Evolutionary conservation across 2,329 filamentous ascomycete genomes (phyloP).

Genomic region (Colletotrichum abscissum): DNA sequence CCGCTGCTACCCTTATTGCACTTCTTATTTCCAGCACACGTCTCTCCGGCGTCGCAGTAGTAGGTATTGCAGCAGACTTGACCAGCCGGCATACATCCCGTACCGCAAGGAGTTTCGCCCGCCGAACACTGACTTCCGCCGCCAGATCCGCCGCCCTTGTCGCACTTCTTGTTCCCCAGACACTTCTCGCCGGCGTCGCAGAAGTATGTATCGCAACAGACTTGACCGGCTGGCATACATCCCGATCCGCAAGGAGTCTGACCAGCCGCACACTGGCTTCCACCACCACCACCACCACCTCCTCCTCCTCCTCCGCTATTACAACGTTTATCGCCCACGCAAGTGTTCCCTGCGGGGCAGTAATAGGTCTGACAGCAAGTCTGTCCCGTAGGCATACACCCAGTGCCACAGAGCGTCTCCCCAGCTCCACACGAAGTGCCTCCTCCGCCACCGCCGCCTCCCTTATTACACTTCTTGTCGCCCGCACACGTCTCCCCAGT

Average conservation of each 20-base stretch:
- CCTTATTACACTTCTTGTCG: no score
- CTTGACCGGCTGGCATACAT: constrained; percentile 43
- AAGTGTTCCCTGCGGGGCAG: no score
- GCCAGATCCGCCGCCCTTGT: not conserved
- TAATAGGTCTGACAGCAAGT: no score
- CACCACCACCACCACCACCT: no score
- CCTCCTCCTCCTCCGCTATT: no score
- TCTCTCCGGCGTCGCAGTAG: constrained; percentile 37
- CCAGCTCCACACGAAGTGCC: no score
- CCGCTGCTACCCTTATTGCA: not conserved
- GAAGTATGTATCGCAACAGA: constrained; percentile 41
- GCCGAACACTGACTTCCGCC: constrained; percentile 6
- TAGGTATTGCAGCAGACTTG: constrained; percentile 41
- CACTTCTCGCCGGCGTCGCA: constrained; percentile 36
- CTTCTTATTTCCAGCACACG: constrained; percentile 14
- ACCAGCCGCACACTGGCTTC: constrained; percentile 15
- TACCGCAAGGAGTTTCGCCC: constrained; percentile 38
- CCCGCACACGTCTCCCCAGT: no score
- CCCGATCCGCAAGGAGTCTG: constrained; percentile 39
- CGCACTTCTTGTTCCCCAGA: constrained; percentile 16
- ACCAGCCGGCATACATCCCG: constrained; percentile 43
- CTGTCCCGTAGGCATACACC: no score
- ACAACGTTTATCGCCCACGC: no score
- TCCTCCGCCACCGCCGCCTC: no score
- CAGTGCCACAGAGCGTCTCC: no score